Evolutionary conservation across 2,329 filamentous ascomycete genomes (phyloP).

Genomic region (Madurella mycetomatis): DNA sequence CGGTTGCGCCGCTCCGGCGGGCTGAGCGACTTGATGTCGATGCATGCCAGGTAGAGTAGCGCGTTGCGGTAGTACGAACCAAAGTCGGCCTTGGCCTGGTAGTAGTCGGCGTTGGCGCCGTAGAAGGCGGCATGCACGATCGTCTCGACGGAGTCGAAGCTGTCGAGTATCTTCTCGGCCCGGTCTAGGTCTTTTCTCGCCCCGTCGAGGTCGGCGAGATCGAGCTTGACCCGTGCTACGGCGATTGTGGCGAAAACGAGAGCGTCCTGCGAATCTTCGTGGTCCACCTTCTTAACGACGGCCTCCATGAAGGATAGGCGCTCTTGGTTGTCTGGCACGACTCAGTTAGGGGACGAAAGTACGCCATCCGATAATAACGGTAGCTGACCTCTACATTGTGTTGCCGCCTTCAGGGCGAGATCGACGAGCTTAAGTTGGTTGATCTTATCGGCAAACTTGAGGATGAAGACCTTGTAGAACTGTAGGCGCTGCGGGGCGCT

Average conservation of each 20-base stretch:
- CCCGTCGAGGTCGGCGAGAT: constrained; percentile 72
- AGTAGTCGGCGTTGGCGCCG: constrained; percentile 90
- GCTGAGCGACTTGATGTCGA: constrained; percentile 73
- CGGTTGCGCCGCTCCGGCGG: constrained; percentile 71
- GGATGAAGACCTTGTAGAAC: constrained; percentile 91
- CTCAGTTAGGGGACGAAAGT: constrained; percentile 3
- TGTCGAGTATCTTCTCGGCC: constrained; percentile 82
- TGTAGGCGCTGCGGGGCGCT: constrained; percentile 80
- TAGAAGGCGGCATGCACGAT: constrained; percentile 97
- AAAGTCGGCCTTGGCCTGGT: constrained; percentile 89
- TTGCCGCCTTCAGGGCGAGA: constrained; percentile 79
- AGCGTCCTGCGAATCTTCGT: constrained; percentile 89
- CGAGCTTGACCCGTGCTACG: constrained; percentile 81
- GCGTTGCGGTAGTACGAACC: constrained; percentile 96
- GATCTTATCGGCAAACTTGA: constrained; percentile 96
- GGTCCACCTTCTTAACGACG: constrained; percentile 83
- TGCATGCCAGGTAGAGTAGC: constrained; percentile 93
- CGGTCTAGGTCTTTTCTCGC: constrained; percentile 82
- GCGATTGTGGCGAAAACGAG: constrained; percentile 91
- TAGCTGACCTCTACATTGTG: constrained; percentile 70
- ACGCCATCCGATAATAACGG: background rate
- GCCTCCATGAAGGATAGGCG: constrained; percentile 79
- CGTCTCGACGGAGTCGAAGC: constrained; percentile 91
- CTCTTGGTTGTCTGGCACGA: constrained; percentile 72
- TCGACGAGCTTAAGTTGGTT: constrained; percentile 97